These are phyloP conservation scores for Botryotinia calthae DNA, from an alignment of 2,329 filamentous ascomycete species.

Conservation along the genomic window DNA sequence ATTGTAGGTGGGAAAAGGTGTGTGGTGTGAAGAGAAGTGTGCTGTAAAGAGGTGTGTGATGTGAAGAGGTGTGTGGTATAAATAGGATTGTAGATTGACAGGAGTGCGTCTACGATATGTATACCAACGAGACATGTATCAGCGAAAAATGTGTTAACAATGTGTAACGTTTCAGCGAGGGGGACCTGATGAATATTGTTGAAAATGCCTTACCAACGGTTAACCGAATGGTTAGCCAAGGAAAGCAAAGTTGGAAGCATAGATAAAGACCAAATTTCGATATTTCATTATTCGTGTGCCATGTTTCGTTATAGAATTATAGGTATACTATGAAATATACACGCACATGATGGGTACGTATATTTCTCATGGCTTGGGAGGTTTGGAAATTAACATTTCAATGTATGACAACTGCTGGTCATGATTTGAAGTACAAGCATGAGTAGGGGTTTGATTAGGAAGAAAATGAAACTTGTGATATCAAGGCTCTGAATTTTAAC, in stretches of 20 bases:
- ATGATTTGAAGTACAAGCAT: not conserved
- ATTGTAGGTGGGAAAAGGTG: too few species aligned
- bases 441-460: not conserved
- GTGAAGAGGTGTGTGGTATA: too few species aligned
- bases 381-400: rapidly evolving
- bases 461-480: not conserved
- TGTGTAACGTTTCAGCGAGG: not conserved
- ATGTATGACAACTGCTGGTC: not conserved
- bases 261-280: not conserved
- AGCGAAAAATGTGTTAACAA: too few species aligned
- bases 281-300: not conserved
- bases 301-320: not conserved
- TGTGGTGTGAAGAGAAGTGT: too few species aligned
- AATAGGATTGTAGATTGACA: not conserved
- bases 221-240: rapidly evolving
- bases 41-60: too few species aligned
- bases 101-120: not conserved
- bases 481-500: not conserved
- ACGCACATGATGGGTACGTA: not conserved
- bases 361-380: not conserved
- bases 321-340: not conserved
- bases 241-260: not conserved
- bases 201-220: not conserved
- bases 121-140: not conserved
- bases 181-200: not conserved